phyloP scores from a whole-genome alignment of 352 stramenopile species.

The Globisporangium radiosum region DNA sequence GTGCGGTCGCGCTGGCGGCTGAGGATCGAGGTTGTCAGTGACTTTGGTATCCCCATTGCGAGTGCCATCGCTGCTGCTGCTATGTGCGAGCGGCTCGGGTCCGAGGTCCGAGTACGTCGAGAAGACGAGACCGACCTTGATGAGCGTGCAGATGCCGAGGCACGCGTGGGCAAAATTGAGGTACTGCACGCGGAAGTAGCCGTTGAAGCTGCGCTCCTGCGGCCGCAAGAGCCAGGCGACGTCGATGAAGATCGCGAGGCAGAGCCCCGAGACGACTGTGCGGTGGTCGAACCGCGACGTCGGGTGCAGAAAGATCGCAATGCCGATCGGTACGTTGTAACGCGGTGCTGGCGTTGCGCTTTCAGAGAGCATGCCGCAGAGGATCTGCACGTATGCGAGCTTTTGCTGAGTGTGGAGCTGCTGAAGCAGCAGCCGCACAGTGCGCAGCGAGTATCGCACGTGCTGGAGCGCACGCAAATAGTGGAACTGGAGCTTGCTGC shows the following conservation, averaged over 20 bases:
- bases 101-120: conserved; percentile 54
- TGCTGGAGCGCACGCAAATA: background rate
- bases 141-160: conserved; percentile 39
- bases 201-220: conserved; percentile 56
- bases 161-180: conserved; percentile 42
- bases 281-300: conserved; percentile 35
- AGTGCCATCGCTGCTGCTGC: background rate
- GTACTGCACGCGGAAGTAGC: conserved; percentile 36
- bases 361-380: conserved; percentile 60
- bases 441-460: background rate
- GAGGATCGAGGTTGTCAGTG: background rate
- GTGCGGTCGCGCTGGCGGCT: conserved; percentile 4
- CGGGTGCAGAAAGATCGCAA: conserved; percentile 36
- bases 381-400: conserved; percentile 43
- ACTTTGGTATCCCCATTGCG: background rate
- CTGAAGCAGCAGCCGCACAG: conserved; percentile 16
- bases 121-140: conserved; percentile 68
- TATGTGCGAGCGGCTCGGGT: conserved; percentile 6
- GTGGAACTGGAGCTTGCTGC: conserved; percentile 23
- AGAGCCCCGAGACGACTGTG: conserved; percentile 44
- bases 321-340: conserved; percentile 68
- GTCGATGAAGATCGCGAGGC: conserved; percentile 39
- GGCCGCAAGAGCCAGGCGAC: conserved; percentile 63
- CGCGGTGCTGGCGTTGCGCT: conserved; percentile 48
- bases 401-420: conserved; percentile 48